phyloP scores from a whole-genome alignment of 768 basidiomycete species.

The Saitozyma podzolica region DNA sequence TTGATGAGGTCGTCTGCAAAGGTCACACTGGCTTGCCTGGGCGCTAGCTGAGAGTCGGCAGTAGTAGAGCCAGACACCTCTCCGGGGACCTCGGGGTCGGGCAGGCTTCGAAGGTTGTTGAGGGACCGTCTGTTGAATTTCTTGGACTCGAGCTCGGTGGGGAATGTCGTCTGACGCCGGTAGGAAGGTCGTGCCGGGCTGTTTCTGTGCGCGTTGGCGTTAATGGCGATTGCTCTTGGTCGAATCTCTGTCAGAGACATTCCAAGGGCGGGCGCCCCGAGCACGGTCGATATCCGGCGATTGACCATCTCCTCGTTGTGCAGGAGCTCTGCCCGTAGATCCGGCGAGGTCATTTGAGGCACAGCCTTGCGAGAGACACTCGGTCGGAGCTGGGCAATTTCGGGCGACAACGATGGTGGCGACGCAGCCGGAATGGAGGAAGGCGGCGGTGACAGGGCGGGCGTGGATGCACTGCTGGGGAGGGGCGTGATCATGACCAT shows the following conservation, averaged over 20 bases:
- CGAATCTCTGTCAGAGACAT: too few relatives aligned
- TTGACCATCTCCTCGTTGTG: too few relatives aligned
- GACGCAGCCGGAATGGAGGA: not conserved
- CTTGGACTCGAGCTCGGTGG: not conserved
- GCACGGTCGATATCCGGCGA: too few relatives aligned
- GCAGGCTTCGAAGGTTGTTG: too few relatives aligned
- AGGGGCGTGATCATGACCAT: not conserved
- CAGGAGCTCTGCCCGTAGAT: not conserved
- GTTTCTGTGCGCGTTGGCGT: not conserved
- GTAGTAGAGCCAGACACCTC: too few relatives aligned
- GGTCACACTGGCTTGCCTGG: too few relatives aligned
- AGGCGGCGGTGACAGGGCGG: not conserved
- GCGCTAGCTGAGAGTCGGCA: too few relatives aligned
- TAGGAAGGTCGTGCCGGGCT: slow-evolving; percentile 6
- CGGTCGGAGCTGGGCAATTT: not conserved
- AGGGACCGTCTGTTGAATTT: too few relatives aligned
- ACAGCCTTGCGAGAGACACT: not conserved
- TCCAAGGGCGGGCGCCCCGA: too few relatives aligned
- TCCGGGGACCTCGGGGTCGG: too few relatives aligned
- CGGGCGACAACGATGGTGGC: not conserved
- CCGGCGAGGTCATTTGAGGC: not conserved
- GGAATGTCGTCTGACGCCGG: slow-evolving; percentile 7
- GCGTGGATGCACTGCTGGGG: not conserved
- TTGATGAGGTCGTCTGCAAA: too few relatives aligned
- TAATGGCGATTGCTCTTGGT: too few relatives aligned